Base-by-base conservation (phyloP, 495 filamentous ascomycete species). In the Neurospora tetrasperma region DNA sequence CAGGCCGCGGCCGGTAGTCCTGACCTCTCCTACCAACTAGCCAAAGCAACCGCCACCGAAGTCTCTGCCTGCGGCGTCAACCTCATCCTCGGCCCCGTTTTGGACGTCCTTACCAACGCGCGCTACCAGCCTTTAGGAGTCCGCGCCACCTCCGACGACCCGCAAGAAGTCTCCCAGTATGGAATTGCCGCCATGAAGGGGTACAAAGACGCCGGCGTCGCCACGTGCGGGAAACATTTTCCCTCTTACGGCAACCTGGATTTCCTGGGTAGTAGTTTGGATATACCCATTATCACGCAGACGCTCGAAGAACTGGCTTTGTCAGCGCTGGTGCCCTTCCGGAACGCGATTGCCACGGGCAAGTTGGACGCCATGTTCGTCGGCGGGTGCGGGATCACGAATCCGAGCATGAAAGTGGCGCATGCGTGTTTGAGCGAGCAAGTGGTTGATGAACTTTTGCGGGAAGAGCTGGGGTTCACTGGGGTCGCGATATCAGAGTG, bases 401-500 rank as follows among this genome's bases (percentile, higher is more conserved):
- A 92, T 44, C 90, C 91, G 16, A 91, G 92, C 41, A 91, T 96
- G 84, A 94, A 94, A 75, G 91, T 94, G 44, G 95, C 94, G 90
- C 93, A 97, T 78, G 94, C 94, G 59, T 97, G 94, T 77, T 85
- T 97, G 9, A 94, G 92, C 12, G 92, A 96, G 73, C 93, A 96
- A 77, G 93, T 97, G 7, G 92, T 97, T 27, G 92, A 97, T 73
- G 92, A 93, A 44, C 83, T 97, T 18, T 82, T 97, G 18, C 86
- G 94, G 20, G 90, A 90, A 69, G 92, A 96, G 74, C 86, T 97
- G 62, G 90, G 92, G 9, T 97, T 97, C 77, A 86, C 93, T 1
- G 94, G 94, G 4, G 94, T 97, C 8, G 93, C 93, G n/a, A 92
- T 97, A 59, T 96, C 93, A 0, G 94, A 97, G 77, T 97, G 94